A percentile compares a stretch with the other conserved stretches of the same genome.
Conservation (phyloP, 352 stramenopile genomes). For the Globisporangium orthogonon region DNA sequence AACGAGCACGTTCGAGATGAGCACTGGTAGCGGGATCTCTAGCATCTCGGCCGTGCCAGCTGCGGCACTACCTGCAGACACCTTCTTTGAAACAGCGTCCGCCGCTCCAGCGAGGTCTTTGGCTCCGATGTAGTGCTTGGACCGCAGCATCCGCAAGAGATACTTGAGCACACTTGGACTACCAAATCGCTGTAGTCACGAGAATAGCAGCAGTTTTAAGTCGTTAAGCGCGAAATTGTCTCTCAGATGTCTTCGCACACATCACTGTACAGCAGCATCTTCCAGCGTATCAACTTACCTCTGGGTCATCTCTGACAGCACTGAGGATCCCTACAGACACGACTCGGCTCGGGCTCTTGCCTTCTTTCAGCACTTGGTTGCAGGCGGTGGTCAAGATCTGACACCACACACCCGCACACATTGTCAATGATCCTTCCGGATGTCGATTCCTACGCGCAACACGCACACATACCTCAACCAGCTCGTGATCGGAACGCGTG, state of each 20-base stretch:
- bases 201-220: neutral
- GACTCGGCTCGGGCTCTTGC: slow-evolving; percentile 43
- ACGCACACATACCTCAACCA: slow-evolving; percentile 35
- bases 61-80: neutral
- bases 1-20: slow-evolving; percentile 67
- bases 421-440: neutral
- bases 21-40: slow-evolving; percentile 59
- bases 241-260: neutral
- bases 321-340: slow-evolving; percentile 55
- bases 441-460: neutral
- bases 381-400: slow-evolving; percentile 49
- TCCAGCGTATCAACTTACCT: slow-evolving; percentile 16
- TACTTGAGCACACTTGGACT: slow-evolving; percentile 67
- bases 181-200: slow-evolving; percentile 30
- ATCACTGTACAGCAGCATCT: neutral
- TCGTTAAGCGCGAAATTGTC: neutral
- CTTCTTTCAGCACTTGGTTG: slow-evolving; percentile 47
- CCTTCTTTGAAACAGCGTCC: slow-evolving; percentile 20
- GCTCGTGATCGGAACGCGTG: slow-evolving; percentile 18
- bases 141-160: slow-evolving; percentile 67
- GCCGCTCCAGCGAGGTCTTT: slow-evolving; percentile 21
- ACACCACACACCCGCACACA: neutral
- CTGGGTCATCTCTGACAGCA: slow-evolving; percentile 45
- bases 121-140: slow-evolving; percentile 64
- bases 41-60: slow-evolving; percentile 23